Evolutionary conservation across 2,329 filamentous ascomycete species (phyloP), one percentile per base, ranked within the genome.

Genomic region (Ascochyta pisi): DNA sequence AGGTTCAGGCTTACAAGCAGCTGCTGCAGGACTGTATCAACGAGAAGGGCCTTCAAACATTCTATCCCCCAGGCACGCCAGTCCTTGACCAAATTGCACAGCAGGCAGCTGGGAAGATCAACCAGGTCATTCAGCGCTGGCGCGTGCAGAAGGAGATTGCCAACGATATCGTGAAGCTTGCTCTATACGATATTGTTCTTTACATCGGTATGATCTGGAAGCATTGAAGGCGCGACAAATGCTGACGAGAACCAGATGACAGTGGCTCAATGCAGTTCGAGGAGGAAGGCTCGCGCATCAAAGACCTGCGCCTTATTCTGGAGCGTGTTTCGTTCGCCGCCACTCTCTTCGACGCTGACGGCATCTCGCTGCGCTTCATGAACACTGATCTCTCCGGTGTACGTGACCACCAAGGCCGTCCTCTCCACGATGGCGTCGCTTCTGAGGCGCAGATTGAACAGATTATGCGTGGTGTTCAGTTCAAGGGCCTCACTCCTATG

Each of bases 191-290:
- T 64, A 81, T 87, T 34, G 77, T 87, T 40, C 76, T 88, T 44
- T 88, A 86, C 69, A 84, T 88, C 51, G 77, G 74, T 77, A 65
- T 27, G 69, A 67, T 19, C 1, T 2, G 7, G 4, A 12, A 13
- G n/a, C 19, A 10, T 31, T 15, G 33, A 39, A 9, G 38, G 5
- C 12, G 16, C 9, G 15, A 24, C 16, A 8, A 13, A 7, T 12
- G 45, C 61, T 70, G 40, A 71, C 43, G n/a, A 13, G 29, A 6
- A 13, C 3, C 45, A 78, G 86, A 89, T 63, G 87, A 90, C 77
- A 87, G 84, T 68, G 87, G 87, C 39, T 89, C 86, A 19, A 89
- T 90, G 81, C 80, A 84, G 52, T 89, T 89, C 61, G 86, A 89
- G 66, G 86, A 89, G 69, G 82, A 84, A 54, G 87, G 86, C 39